Base-by-base conservation (phyloP, 164 flowering plant genomes). In the Piper longum region DNA sequence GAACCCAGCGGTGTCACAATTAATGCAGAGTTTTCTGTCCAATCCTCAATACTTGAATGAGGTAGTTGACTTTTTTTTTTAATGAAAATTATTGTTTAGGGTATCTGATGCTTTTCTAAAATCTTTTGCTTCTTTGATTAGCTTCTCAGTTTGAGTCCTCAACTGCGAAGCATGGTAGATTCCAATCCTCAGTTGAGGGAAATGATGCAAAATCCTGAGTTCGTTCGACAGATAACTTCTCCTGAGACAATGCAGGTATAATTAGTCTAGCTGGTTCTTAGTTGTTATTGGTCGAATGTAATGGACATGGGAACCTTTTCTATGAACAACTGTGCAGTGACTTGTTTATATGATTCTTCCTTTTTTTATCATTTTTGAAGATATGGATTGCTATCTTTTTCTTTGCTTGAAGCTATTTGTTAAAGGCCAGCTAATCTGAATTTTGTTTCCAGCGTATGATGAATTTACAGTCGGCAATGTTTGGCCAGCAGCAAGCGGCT, bases 1-100 rank as follows among this genome's bases (percentile, higher is more conserved):
- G 72, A 91, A 82, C 73, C 99, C 99, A 58, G 89, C 89, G 52
- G 64, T 95, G 45, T 73, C 92, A 4, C 99, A 88, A 72, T 85
- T 90, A 82, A 82, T 86, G 88, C 97, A 90, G 68, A 78, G 73
- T 71, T 43, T 84, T 57, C 76, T 84, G 26, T 82, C 88, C 7
- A 76, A 84, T 56, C 88, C 88, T 55, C 84, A 84, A 61, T 79
- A 82, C 70, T 76, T 84, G 85, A 81, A 80, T 57, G 84, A 82
- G 81, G 88, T 82, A 70, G 7, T 18, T 13, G 42, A 16, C n/a
- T n/a, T 3, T 43, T 16, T 41, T 41, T 36, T 39, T 18, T 52
- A 41, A 51, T 44, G 26, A 16, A 14, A 4, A 16, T 12, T 14
- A 41, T 6, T 18, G 12, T 14, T 43, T 18, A 13, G 41, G 7